Conservation (phyloP, 192 early-diverging fungal species). For the Coemansia sp. region DNA sequence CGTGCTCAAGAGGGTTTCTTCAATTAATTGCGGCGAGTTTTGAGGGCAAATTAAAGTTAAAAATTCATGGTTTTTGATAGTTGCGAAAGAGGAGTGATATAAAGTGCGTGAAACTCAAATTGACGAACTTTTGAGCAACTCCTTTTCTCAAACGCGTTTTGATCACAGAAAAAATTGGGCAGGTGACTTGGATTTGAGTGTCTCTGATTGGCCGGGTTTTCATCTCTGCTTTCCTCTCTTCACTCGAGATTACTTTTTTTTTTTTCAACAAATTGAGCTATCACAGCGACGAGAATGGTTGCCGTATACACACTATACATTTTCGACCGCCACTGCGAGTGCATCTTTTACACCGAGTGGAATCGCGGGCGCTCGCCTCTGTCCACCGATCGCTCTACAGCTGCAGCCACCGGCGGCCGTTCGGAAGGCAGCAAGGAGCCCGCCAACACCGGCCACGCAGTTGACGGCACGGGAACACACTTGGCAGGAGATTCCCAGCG, state of each 20-base stretch:
- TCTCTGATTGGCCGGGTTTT: background rate
- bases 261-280: background rate
- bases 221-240: background rate
- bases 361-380: conserved; percentile 51
- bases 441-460: background rate
- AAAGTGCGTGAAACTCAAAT: conserved; percentile 1
- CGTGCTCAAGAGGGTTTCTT: background rate
- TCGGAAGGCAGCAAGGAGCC: background rate
- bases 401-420: background rate
- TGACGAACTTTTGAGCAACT: background rate
- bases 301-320: conserved; percentile 86
- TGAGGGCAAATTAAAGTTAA: background rate
- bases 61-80: background rate
- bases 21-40: background rate
- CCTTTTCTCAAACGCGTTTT: background rate
- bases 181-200: background rate
- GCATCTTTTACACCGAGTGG: conserved; percentile 87
- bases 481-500: conserved; percentile 17
- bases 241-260: background rate
- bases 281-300: conserved; percentile 16
- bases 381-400: conserved; percentile 6
- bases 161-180: background rate
- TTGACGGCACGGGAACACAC: conserved; percentile 13
- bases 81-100: conserved; percentile 2
- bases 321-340: conserved; percentile 90